Conservation (phyloP, 2,329 filamentous ascomycete species). For the Meredithiella fracta region DNA sequence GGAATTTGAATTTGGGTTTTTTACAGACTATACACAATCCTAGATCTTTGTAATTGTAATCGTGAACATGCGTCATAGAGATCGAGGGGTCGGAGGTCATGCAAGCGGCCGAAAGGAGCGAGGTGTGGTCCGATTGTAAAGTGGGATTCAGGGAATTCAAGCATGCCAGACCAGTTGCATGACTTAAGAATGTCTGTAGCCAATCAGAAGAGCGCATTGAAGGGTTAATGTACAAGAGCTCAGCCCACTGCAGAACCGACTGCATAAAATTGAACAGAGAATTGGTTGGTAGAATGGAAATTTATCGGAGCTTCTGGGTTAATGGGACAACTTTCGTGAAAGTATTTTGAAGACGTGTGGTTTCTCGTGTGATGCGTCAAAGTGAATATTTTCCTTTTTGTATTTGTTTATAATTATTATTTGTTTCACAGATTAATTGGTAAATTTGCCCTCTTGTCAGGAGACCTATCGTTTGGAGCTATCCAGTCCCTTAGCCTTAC, state of each 20-base stretch:
- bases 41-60: background rate
- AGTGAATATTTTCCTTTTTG: too few relatives aligned
- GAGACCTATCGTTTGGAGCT: too few relatives aligned
- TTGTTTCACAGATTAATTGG: too few relatives aligned
- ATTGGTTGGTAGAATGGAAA: background rate
- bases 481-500: too few relatives aligned
- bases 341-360: too few relatives aligned
- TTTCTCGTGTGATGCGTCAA: too few relatives aligned
- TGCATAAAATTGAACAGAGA: background rate
- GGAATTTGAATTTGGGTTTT: background rate
- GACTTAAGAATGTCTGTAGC: background rate
- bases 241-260: background rate
- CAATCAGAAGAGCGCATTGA: background rate
- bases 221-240: background rate
- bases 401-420: too few relatives aligned
- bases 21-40: background rate
- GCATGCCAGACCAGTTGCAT: background rate
- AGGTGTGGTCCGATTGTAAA: too few relatives aligned
- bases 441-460: too few relatives aligned
- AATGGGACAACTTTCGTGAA: too few relatives aligned
- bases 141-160: background rate
- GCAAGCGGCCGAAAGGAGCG: background rate
- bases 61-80: background rate
- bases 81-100: background rate
- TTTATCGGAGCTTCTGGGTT: background rate